Evolutionary conservation across 306 rosid species (phyloP).

Genomic region (Trifolium subterraneum): DNA sequence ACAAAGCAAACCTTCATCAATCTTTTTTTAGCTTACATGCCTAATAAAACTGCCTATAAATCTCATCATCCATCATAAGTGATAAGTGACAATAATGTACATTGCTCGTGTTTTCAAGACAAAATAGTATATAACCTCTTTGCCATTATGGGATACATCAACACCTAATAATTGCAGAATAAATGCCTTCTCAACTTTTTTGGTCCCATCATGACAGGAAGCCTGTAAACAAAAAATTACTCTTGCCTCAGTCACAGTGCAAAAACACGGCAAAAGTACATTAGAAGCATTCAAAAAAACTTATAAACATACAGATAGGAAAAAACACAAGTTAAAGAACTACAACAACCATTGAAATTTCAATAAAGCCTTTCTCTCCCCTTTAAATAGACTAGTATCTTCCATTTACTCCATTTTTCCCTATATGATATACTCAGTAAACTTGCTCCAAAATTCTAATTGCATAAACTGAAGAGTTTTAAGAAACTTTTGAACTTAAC

Average conservation of each 20-base stretch:
- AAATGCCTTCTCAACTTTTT: slow-evolving; percentile 83
- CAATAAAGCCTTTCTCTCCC: slow-evolving; percentile 6
- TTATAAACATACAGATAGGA: neutral
- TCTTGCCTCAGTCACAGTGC: slow-evolving; percentile 33
- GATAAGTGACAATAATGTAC: slow-evolving; percentile 19
- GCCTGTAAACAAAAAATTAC: slow-evolving; percentile 58
- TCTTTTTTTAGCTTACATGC: neutral
- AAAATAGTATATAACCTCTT: slow-evolving; percentile 69
- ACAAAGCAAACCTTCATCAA: slow-evolving; percentile 15
- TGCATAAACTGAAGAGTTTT: neutral
- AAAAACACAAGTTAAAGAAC: neutral
- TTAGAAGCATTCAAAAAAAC: neutral
- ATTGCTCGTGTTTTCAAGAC: slow-evolving; percentile 10
- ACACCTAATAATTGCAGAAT: slow-evolving; percentile 70
- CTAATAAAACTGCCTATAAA: slow-evolving; percentile 19
- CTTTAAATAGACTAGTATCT: slow-evolving; percentile 18
- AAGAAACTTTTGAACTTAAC: neutral
- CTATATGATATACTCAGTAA: slow-evolving; percentile 1
- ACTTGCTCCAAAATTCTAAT: neutral
- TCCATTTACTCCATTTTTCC: slow-evolving; percentile 21
- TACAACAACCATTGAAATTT: slow-evolving; percentile 11
- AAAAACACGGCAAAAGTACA: slow-evolving; percentile 12
- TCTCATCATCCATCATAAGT: neutral
- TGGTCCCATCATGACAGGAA: slow-evolving; percentile 74
- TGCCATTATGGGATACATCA: slow-evolving; percentile 61